These are phyloP conservation scores for Raddia guianensis DNA, from an alignment of 176 grass and related monocot species.

Conservation along the genomic window DNA sequence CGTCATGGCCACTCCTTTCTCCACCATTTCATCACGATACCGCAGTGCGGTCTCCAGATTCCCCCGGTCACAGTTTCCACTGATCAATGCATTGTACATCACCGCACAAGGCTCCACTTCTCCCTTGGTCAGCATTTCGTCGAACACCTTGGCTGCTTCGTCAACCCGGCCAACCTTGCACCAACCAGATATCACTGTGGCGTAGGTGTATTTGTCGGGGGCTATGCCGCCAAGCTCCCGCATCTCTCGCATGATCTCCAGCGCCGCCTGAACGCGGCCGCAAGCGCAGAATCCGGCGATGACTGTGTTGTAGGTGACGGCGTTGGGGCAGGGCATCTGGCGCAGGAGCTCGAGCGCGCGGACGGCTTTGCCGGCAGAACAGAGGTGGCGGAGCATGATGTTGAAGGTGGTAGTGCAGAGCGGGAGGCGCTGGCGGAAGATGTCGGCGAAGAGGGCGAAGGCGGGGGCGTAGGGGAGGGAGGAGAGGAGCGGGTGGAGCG, in stretches of 20 bases:
- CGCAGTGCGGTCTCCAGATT: constrained; percentile 33
- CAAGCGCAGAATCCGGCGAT: constrained; percentile 48
- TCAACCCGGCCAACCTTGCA: constrained; percentile 46
- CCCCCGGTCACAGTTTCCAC: constrained; percentile 38
- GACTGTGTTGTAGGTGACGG: constrained; percentile 59
- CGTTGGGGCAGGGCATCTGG: constrained; percentile 48
- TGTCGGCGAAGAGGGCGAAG: constrained; percentile 59
- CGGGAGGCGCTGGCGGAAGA: constrained; percentile 55
- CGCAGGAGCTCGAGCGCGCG: constrained; percentile 26
- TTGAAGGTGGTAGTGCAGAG: constrained; percentile 47
- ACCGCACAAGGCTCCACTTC: constrained; percentile 35
- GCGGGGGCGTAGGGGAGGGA: constrained; percentile 45
- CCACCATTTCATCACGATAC: constrained; percentile 48
- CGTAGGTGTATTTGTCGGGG: constrained; percentile 52
- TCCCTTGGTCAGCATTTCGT: constrained; percentile 44
- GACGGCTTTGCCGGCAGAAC: constrained; percentile 44
- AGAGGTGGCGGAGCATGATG: constrained; percentile 69
- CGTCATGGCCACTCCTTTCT: constrained; percentile 36
- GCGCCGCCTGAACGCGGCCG: constrained; percentile 36
- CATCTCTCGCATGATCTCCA: constrained; percentile 49
- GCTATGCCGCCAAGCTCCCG: constrained; percentile 30
- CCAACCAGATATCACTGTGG: constrained; percentile 42
- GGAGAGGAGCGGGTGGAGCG: constrained; percentile 46
- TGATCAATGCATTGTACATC: constrained; percentile 54
- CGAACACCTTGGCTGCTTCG: constrained; percentile 55